These are phyloP conservation scores for Trametes polyzona DNA, from an alignment of 1,284 basidiomycete species.

Conservation along the genomic window DNA sequence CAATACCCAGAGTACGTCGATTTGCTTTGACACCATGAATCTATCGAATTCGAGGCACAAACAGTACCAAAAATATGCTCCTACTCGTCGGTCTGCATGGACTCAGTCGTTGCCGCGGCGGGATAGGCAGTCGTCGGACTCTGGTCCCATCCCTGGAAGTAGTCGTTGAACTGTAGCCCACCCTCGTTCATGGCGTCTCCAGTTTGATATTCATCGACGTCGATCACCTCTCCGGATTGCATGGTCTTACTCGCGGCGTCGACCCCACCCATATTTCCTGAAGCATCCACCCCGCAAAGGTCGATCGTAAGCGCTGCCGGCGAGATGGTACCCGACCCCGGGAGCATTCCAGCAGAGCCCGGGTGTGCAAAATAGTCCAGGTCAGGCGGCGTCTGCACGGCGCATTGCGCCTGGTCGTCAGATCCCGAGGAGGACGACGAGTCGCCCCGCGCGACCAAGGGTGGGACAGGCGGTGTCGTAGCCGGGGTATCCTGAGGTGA, in stretches of 20 bases:
- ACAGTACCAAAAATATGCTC: not conserved
- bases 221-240: too few species aligned
- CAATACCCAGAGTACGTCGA: not conserved
- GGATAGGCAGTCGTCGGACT: too few species aligned
- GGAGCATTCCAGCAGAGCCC: not conserved
- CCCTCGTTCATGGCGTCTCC: too few species aligned
- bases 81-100: not conserved
- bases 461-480: not conserved
- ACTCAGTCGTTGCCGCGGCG: not conserved
- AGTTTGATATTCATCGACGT: too few species aligned
- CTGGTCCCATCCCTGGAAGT: constrained; percentile 3
- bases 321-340: not conserved
- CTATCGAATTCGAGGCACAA: too few species aligned
- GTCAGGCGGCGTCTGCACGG: constrained; percentile 4
- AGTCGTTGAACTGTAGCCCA: constrained; percentile 3
- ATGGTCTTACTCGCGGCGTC: too few species aligned
- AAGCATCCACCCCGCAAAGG: not conserved
- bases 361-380: constrained; percentile 12
- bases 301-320: not conserved
- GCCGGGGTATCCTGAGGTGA: not conserved
- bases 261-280: constrained; percentile 4
- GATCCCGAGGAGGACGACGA: constrained; percentile 12
- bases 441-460: constrained; percentile 5
- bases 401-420: not conserved
- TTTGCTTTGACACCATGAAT: not conserved